A percentile compares a stretch with the other conserved stretches of the same genome.
phyloP scores from a whole-genome alignment of 2,329 filamentous ascomycete species.

The Ascosphaera apis region DNA sequence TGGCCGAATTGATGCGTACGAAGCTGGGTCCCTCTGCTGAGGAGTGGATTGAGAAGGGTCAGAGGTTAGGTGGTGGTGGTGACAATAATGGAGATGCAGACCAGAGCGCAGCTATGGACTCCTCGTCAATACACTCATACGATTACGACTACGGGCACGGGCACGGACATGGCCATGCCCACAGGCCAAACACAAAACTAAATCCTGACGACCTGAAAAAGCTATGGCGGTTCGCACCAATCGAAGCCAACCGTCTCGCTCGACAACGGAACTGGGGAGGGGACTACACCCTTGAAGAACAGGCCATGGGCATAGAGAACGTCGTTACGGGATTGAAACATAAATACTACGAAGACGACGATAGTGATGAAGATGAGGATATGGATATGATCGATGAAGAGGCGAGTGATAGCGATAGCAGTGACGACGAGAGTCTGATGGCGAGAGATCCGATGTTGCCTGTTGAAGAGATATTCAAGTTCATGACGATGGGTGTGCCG shows the following conservation, averaged over 20 bases:
- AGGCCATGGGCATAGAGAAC: slow-evolving; percentile 39
- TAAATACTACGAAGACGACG: slow-evolving; percentile 31
- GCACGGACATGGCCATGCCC: background rate
- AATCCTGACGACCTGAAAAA: slow-evolving; percentile 29
- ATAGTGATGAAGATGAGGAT: slow-evolving; percentile 21
- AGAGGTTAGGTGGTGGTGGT: slow-evolving; percentile 23
- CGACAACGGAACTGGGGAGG: slow-evolving; percentile 31
- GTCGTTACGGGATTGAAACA: slow-evolving; percentile 48
- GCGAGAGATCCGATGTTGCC: slow-evolving; percentile 13
- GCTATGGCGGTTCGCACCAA: slow-evolving; percentile 35
- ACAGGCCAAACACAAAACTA: slow-evolving; percentile 7
- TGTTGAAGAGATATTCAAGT: slow-evolving; percentile 26
- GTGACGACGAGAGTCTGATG: slow-evolving; percentile 12
- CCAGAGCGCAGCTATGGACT: background rate
- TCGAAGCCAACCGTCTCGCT: slow-evolving; percentile 24
- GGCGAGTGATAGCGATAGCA: slow-evolving; percentile 17
- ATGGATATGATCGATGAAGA: slow-evolving; percentile 23
- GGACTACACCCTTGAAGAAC: slow-evolving; percentile 50
- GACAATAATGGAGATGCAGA: slow-evolving; percentile 6
- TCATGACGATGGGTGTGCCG: slow-evolving; percentile 25
- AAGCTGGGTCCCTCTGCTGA: slow-evolving; percentile 62
- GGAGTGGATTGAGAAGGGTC: slow-evolving; percentile 44
- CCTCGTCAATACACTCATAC: background rate
- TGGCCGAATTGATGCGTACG: slow-evolving; percentile 53
- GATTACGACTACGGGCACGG: slow-evolving; percentile 1